phyloP scores from a whole-genome alignment of 352 stramenopile genomes.

The Pythium dissimile region DNA sequence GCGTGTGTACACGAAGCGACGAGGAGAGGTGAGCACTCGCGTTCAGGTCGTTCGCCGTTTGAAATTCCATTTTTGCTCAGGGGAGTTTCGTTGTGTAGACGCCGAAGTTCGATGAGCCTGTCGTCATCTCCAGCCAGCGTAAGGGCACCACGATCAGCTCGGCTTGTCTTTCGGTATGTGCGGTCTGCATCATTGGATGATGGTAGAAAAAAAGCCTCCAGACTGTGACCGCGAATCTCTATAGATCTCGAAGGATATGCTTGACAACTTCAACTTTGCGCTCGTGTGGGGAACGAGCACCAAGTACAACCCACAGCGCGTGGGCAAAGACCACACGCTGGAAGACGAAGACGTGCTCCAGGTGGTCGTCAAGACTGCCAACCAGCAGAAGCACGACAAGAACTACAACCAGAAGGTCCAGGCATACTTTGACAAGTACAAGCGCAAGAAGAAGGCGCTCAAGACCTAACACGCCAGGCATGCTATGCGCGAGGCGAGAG shows the following conservation, averaged over 20 bases:
- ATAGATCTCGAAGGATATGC: slow-evolving; percentile 90
- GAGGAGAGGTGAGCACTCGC: slow-evolving; percentile 75
- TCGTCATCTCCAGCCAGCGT: slow-evolving; percentile 81
- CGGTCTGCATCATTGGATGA: too few relatives aligned
- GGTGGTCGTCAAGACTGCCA: slow-evolving; percentile 98
- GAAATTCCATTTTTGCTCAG: too few relatives aligned
- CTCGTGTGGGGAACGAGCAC: slow-evolving; percentile 97
- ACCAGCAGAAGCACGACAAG: slow-evolving; percentile 97
- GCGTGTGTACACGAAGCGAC: slow-evolving; percentile 87
- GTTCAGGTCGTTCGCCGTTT: too few relatives aligned
- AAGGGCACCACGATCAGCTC: slow-evolving; percentile 80
- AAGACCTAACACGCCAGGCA: slow-evolving; percentile 52
- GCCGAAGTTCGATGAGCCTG: slow-evolving; percentile 73
- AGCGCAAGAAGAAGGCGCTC: slow-evolving; percentile 93
- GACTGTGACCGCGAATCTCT: neutral
- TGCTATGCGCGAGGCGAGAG: neutral
- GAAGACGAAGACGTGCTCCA: slow-evolving; percentile 98
- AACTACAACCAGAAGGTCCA: slow-evolving; percentile 96
- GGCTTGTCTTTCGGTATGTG: slow-evolving; percentile 78
- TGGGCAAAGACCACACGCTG: slow-evolving; percentile 93
- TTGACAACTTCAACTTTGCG: slow-evolving; percentile 97
- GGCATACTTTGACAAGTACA: slow-evolving; percentile 96
- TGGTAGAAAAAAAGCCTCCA: neutral
- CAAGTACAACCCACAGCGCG: slow-evolving; percentile 97
- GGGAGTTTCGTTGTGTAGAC: too few relatives aligned